Base-by-base conservation (phyloP, 2,329 filamentous ascomycete species). In the Botrytis fabae region DNA sequence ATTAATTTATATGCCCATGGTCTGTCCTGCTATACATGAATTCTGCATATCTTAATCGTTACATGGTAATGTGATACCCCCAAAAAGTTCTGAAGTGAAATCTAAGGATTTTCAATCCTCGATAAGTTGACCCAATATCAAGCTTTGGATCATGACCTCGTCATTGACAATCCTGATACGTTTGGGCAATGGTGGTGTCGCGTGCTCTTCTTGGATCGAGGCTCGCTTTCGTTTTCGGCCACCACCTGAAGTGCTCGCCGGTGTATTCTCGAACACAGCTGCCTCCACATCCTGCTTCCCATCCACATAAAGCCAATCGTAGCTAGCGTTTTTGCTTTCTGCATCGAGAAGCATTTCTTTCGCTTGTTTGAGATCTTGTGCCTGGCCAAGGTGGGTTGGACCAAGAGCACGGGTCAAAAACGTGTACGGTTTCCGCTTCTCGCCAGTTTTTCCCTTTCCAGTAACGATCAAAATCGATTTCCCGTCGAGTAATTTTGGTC, bases 111-210 rank as follows among this genome's bases (percentile, higher is more conserved):
- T 22, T 75, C 44, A 75, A 18, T 76, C 76, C 18, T 79, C 78
- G 42, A 94, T 88, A 77, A 98, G 83, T 74, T 90, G 89, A 0
- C 95, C 95, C 69, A 97, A 81, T 75, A 99, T 98, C 74, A 98
- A 84, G 81, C 94, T 98, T 85, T 99, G 95, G 72, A 97, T 91
- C 35, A 98, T 90, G 80, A 95, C 90, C 82, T 98, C 95, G 81
- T 97, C 92, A 72, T 91, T 92, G 70, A 97, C 87, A 62, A 96
- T 87, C 75, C 87, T 88, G 54, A 94, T 85, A 74, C 83, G 87
- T 77, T 86, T 85, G 20, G 85, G 83, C 61, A 83, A 79, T 25
- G 83, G 80, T 42, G 80, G 78, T 32, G 82, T 75, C 54, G 79
- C 81, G 69, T 79, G 81, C 32, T 78, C 78, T 18, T 75, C 77